These are phyloP conservation scores for Bertia moriformis DNA, from an alignment of 2,329 filamentous ascomycete genomes.

Conservation along the genomic window DNA sequence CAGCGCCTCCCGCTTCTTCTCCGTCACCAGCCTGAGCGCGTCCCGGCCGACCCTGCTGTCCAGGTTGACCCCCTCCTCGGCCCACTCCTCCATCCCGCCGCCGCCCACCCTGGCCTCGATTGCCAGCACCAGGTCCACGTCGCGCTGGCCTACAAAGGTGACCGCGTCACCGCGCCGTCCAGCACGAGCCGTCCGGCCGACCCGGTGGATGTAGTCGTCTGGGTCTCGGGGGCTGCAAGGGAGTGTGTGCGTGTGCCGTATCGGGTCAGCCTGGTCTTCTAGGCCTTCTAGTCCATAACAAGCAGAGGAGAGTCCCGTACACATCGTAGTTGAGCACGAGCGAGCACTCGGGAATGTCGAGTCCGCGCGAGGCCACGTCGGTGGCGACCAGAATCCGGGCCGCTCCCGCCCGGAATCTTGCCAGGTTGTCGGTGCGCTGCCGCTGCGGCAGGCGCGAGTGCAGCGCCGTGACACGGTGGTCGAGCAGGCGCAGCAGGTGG, in stretches of 20 bases:
- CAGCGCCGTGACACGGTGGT: conserved; percentile 79
- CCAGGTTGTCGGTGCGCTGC: conserved; percentile 75
- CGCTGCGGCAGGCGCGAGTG: conserved; percentile 78
- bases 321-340: conserved; percentile 93
- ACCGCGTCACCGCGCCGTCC: conserved; percentile 70
- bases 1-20: conserved; percentile 85
- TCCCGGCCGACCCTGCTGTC: conserved; percentile 78
- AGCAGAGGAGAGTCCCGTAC: too few relatives aligned
- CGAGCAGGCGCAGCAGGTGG: conserved; percentile 70
- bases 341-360: conserved; percentile 85
- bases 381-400: conserved; percentile 86
- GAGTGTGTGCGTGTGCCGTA: too few relatives aligned
- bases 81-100: conserved; percentile 71
- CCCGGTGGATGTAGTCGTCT: conserved; percentile 93
- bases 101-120: conserved; percentile 74
- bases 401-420: conserved; percentile 76
- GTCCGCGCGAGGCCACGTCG: conserved; percentile 82
- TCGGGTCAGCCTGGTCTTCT: too few relatives aligned
- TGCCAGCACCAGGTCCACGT: conserved; percentile 77
- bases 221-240: conserved; percentile 87
- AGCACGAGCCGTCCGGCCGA: conserved; percentile 87
- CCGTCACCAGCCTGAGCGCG: conserved; percentile 75
- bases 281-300: too few relatives aligned
- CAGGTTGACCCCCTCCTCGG: conserved; percentile 84
- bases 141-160: conserved; percentile 81